Evolutionary conservation across 2,329 filamentous ascomycete species (phyloP).

Genomic region (Paraphoma sp.): DNA sequence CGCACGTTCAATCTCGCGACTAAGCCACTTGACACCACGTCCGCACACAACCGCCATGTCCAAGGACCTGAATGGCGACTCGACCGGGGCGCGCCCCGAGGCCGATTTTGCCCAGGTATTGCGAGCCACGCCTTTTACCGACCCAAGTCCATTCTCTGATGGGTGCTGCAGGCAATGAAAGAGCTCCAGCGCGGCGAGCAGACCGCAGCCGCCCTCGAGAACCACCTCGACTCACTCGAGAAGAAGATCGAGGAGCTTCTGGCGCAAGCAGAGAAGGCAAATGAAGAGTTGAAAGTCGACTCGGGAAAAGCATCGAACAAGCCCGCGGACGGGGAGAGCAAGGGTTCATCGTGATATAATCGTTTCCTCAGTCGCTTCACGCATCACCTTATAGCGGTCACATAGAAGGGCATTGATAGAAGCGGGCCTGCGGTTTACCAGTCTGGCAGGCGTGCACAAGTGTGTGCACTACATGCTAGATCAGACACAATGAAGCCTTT

Average conservation of each 20-base stretch:
- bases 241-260: constrained; percentile 62
- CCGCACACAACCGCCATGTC: constrained; percentile 33
- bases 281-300: constrained; percentile 35
- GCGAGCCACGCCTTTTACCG: neutral
- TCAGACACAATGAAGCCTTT: neutral
- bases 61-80: constrained; percentile 37
- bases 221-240: constrained; percentile 61
- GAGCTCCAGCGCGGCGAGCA: constrained; percentile 62
- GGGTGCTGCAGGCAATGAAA: constrained; percentile 54
- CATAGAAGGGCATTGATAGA: constrained; percentile 2
- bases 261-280: constrained; percentile 54
- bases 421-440: neutral
- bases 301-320: constrained; percentile 20
- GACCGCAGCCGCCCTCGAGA: constrained; percentile 62
- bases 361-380: neutral
- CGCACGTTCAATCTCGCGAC: constrained; percentile 12
- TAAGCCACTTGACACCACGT: neutral
- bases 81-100: constrained; percentile 27
- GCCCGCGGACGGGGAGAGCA: constrained; percentile 18
- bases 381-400: neutral
- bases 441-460: too few species aligned
- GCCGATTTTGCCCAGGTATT: constrained; percentile 46
- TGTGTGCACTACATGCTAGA: too few species aligned
- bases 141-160: constrained; percentile 14
- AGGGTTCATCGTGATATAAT: constrained; percentile 15